Evolutionary conservation across 2,329 filamentous ascomycete genomes (phyloP).

Genomic region (Bipolaris zeicola): DNA sequence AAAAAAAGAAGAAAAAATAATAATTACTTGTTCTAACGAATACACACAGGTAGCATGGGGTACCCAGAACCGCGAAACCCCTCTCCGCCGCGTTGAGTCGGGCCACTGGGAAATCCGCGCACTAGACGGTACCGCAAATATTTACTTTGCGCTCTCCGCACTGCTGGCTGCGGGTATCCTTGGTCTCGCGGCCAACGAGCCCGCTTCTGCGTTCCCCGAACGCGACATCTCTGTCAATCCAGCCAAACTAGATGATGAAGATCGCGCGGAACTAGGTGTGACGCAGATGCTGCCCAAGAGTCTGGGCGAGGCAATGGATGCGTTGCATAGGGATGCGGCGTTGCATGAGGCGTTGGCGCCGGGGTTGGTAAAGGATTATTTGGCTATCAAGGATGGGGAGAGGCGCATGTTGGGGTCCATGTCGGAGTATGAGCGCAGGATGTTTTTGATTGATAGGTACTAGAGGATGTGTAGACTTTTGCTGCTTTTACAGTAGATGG

Average conservation of each 20-base stretch:
- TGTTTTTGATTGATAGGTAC: conserved; percentile 71
- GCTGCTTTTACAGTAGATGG: no score
- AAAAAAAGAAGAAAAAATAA: neutral
- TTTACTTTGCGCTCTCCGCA: conserved; percentile 71
- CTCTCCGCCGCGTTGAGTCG: conserved; percentile 68
- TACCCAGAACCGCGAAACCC: conserved; percentile 77
- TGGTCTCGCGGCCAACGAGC: conserved; percentile 55
- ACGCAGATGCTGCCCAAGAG: conserved; percentile 59
- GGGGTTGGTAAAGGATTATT: conserved; percentile 62
- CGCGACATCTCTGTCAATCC: conserved; percentile 60
- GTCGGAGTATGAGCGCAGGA: conserved; percentile 53
- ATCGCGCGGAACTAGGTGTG: conserved; percentile 61
- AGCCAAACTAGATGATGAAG: conserved; percentile 33
- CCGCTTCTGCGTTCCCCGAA: conserved; percentile 55
- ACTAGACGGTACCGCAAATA: conserved; percentile 79
- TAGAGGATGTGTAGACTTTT: conserved; percentile 33
- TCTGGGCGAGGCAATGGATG: conserved; percentile 61
- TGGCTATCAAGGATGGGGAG: conserved; percentile 65
- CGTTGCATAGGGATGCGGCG: conserved; percentile 56
- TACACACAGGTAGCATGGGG: conserved; percentile 79
- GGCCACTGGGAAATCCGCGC: conserved; percentile 80
- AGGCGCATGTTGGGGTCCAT: conserved; percentile 58
- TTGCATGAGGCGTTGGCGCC: conserved; percentile 56
- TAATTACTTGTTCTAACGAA: neutral
- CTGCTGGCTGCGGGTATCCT: conserved; percentile 64